A percentile compares a stretch with the other conserved stretches of the same genome.
Evolutionary conservation across 345 rosid genomes (phyloP).

Genomic region (Hibiscus syriacus): DNA sequence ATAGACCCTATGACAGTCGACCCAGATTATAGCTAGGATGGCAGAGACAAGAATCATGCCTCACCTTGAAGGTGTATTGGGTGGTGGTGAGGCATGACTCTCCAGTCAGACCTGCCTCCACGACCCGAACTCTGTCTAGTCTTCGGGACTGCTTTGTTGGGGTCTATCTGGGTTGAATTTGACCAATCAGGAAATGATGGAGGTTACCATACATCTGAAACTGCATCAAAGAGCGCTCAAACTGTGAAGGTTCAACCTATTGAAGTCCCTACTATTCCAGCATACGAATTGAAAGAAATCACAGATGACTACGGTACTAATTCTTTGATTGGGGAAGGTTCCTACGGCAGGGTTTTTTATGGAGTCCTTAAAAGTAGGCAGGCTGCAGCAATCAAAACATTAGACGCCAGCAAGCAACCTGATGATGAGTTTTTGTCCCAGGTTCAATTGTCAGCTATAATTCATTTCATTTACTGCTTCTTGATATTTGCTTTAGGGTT

Average conservation of each 20-base stretch:
- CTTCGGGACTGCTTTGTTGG: too few species aligned
- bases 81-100: too few species aligned
- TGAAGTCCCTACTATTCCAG: conserved; percentile 56
- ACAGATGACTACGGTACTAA: conserved; percentile 43
- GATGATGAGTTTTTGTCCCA: conserved; percentile 45
- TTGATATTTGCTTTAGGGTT: neutral
- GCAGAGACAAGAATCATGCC: too few species aligned
- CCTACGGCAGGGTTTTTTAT: conserved; percentile 64
- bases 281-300: conserved; percentile 48
- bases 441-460: conserved; percentile 19
- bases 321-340: conserved; percentile 75
- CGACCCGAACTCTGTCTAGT: too few species aligned
- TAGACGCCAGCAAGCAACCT: conserved; percentile 65
- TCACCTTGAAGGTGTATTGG: too few species aligned
- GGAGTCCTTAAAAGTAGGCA: conserved; percentile 36
- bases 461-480: neutral
- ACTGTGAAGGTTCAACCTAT: conserved; percentile 60
- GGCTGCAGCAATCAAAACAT: conserved; percentile 58
- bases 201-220: conserved; percentile 41
- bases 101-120: too few species aligned
- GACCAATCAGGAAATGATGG: conserved; percentile 35
- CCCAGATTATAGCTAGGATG: too few species aligned
- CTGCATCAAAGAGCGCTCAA: conserved; percentile 44
- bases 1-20: too few species aligned
- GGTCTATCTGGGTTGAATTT: conserved; percentile 5